These are phyloP conservation scores for Zizania palustris DNA, from an alignment of 202 grass and related monocot genomes.

Conservation along the genomic window DNA sequence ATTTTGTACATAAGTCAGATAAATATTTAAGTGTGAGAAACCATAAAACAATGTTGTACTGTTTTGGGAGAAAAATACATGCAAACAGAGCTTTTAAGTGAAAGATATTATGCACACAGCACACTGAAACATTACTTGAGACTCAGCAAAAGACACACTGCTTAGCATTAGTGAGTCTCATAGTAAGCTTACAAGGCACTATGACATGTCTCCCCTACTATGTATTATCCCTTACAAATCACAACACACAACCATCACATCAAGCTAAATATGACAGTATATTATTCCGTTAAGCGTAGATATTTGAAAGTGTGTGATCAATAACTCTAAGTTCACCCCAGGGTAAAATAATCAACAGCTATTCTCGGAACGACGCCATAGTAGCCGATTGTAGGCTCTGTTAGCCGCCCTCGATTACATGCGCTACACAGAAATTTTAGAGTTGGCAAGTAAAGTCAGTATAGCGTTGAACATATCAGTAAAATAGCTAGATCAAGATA, in stretches of 20 bases:
- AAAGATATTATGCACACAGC: not conserved
- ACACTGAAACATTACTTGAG: not conserved
- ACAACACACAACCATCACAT: not conserved
- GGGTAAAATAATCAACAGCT: not conserved
- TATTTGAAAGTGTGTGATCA: not conserved
- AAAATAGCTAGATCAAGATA: not conserved
- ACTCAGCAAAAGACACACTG: not conserved
- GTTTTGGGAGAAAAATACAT: not conserved
- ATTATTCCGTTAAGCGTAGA: not conserved
- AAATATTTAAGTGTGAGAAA: conserved; percentile 11
- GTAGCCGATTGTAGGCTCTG: not conserved
- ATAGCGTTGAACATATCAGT: not conserved
- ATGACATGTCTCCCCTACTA: not conserved
- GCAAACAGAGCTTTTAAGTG: not conserved
- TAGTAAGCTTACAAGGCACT: not conserved
- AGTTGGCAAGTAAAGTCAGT: not conserved
- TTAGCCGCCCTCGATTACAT: not conserved
- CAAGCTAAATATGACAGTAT: not conserved
- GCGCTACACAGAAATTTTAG: not conserved
- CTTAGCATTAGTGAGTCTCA: not conserved
- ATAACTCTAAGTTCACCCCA: not conserved
- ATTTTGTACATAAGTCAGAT: not conserved
- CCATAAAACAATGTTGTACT: not conserved
- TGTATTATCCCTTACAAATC: not conserved
- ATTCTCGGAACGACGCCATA: not conserved